Conservation (phyloP, 1,284 basidiomycete species). For the Tilletia horrida region DNA sequence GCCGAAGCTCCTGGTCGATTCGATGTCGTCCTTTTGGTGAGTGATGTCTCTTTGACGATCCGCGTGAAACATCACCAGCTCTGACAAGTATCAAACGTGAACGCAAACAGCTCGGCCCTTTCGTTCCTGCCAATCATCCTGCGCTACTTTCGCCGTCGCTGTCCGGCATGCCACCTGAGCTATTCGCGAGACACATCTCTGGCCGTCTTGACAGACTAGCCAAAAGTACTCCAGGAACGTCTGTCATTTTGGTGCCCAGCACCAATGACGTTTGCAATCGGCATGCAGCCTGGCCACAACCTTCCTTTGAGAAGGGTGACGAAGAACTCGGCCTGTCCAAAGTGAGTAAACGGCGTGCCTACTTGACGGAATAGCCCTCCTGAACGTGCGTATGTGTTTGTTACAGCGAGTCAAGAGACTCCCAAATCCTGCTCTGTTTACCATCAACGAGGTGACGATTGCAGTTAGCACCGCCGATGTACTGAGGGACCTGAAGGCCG, state of each 20-base stretch:
- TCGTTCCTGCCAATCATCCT: constrained; percentile 74
- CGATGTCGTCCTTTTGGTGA: constrained; percentile 19
- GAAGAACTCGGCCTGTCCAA: constrained; percentile 33
- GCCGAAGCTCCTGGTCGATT: background rate
- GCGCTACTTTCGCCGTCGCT: constrained; percentile 70
- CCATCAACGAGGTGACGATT: constrained; percentile 78
- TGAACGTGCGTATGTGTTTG: background rate
- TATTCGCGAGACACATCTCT: constrained; percentile 71
- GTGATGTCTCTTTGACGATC: constrained; percentile 60
- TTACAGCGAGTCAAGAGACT: constrained; percentile 69
- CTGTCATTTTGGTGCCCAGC: constrained; percentile 75
- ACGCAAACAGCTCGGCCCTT: constrained; percentile 67
- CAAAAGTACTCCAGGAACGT: constrained; percentile 66
- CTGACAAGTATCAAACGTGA: no score
- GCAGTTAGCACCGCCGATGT: constrained; percentile 77
- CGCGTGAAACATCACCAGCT: constrained; percentile 65
- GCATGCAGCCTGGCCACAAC: constrained; percentile 84
- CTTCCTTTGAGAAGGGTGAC: constrained; percentile 62
- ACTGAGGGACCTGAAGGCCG: constrained; percentile 79
- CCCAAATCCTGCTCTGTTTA: constrained; percentile 82
- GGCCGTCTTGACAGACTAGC: constrained; percentile 65
- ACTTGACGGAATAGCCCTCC: background rate
- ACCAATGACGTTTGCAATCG: constrained; percentile 73
- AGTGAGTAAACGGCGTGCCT: background rate
- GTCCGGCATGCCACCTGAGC: constrained; percentile 64